Base-by-base conservation (phyloP, 768 basidiomycete genomes). In the Peribolospora kevripleyi region DNA sequence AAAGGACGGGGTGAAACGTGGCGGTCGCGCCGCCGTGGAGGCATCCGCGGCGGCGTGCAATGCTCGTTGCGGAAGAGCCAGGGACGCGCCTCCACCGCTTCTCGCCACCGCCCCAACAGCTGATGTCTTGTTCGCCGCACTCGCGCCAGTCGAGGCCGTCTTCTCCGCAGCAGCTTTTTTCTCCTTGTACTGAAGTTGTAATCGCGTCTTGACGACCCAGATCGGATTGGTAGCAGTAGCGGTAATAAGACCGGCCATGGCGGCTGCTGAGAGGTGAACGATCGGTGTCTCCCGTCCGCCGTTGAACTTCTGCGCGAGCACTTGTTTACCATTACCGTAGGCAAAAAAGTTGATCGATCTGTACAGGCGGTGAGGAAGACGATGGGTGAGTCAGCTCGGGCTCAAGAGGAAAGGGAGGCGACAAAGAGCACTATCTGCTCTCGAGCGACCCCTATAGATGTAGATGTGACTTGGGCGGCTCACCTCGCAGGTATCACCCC, bases 201-300 rank as follows among this genome's bases (percentile, higher is more conserved):
- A 63, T 6, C 91, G 80, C 48, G 93, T 98, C 68, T 97, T 98
- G 58, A 98, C 86, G 50, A 98, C 93, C 93, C 93, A 98, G 37
- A 98, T 91, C 0, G 93, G 93, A 66, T 98, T 98, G 25, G 93
- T 97, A 8, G 78, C 85, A 0, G 85, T 81, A 4, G 88, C 77
- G 0, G 93, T 98, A 41, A 73, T 71, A 60, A 97, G 71, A 0
- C 91, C 90, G 1, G 91, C 91, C 7, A 79, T 64, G 0, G 84
- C 82, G 1, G 90, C 93, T 0, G 91, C 83, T 1, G 72, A 58
- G 36, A 97, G 78, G 66, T 97, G 90, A 0, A 98, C 80, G 58
- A 74, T 77, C 0, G 82, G 73, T 67, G 84, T 90, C 67, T 95
- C 87, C 58, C 76, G 62, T 37, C 87, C 73, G 59, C 79, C 61